Evolutionary conservation across 306 rosid species (phyloP).

Genomic region (Oxytropis ochrocephala): DNA sequence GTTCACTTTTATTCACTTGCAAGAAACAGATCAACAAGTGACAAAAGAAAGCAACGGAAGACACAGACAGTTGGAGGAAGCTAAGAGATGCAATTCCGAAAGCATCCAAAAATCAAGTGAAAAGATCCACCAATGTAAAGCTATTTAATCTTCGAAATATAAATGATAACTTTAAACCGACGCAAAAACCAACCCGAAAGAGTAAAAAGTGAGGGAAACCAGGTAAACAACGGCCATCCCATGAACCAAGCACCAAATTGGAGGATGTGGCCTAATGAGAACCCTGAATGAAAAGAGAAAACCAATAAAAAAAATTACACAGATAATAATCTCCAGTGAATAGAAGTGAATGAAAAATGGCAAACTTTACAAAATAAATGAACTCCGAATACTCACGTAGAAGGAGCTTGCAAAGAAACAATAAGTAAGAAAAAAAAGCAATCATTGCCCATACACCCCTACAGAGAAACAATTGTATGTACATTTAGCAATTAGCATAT

Average conservation of each 20-base stretch:
- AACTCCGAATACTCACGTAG: constrained; percentile 63
- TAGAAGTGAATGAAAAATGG: constrained; percentile 3
- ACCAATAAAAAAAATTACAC: constrained; percentile 4
- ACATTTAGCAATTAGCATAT: constrained; percentile 11
- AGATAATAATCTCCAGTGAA: neutral
- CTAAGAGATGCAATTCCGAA: constrained; percentile 6
- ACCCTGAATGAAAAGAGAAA: constrained; percentile 50
- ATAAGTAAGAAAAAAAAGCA: constrained; percentile 94
- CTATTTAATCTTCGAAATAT: neutral
- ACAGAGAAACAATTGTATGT: constrained; percentile 28
- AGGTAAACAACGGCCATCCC: constrained; percentile 98
- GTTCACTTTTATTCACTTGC: constrained; percentile 8
- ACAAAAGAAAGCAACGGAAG: neutral
- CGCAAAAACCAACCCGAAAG: constrained; percentile 65
- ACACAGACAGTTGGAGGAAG: neutral
- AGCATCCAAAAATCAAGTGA: neutral
- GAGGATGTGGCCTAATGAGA: constrained; percentile 98
- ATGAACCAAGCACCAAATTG: constrained; percentile 97
- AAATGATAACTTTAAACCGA: neutral
- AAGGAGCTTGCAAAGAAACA: constrained; percentile 98
- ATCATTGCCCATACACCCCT: constrained; percentile 99
- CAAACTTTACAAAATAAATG: neutral
- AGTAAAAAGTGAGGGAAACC: constrained; percentile 91
- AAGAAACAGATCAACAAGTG: neutral
- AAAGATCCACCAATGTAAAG: neutral